Evolutionary conservation across 1,284 basidiomycete species (phyloP).

Genomic region (Microbotryum scabiosae): DNA sequence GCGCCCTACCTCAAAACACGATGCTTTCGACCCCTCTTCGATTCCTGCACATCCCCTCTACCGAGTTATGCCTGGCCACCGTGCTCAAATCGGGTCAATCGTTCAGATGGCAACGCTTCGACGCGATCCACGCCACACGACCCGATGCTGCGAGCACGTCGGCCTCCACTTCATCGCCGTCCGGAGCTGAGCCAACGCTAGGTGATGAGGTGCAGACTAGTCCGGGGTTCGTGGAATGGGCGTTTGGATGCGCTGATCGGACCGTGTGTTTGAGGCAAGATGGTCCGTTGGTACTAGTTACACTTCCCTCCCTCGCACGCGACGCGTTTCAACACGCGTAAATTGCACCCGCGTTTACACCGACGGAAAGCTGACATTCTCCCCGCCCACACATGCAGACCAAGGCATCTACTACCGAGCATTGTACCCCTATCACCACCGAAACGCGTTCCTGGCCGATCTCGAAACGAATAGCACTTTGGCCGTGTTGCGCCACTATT

Average conservation of each 20-base stretch:
- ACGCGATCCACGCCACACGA: neutral
- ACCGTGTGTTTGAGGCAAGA: constrained; percentile 35
- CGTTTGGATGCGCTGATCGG: constrained; percentile 29
- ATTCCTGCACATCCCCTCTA: constrained; percentile 27
- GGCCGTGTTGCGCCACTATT: constrained; percentile 75
- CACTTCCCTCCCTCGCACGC: neutral
- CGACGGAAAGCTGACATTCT: neutral
- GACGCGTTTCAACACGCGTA: neutral
- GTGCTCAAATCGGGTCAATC: constrained; percentile 32
- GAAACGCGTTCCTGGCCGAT: constrained; percentile 38
- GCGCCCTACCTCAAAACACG: neutral
- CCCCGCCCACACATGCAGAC: constrained; percentile 3
- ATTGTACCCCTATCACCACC: constrained; percentile 24
- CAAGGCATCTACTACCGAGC: constrained; percentile 31
- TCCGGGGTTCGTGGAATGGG: constrained; percentile 29
- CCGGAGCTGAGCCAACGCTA: neutral
- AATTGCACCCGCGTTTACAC: neutral
- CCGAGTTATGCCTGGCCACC: constrained; percentile 32
- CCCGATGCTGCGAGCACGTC: constrained; percentile 1
- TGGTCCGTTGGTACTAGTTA: constrained; percentile 19
- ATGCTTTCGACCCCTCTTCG: constrained; percentile 32
- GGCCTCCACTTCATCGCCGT: neutral
- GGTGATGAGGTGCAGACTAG: neutral
- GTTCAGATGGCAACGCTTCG: constrained; percentile 33
- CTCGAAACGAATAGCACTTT: constrained; percentile 56